Conservation (phyloP, 768 basidiomycete genomes). For the Lactarius tabidus region DNA sequence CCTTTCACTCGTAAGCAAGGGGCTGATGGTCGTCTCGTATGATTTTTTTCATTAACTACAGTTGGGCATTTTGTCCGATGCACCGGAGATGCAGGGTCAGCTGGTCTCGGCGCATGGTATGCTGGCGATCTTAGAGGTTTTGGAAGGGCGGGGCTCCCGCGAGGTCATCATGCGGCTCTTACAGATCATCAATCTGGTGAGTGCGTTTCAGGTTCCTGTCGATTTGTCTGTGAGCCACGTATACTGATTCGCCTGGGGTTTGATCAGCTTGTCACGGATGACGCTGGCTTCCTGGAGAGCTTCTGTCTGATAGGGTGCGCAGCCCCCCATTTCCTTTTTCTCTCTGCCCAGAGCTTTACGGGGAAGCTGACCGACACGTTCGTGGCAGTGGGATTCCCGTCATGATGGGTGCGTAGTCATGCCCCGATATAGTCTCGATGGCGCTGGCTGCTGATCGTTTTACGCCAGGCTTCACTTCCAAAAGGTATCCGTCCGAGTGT, state of each 20-base stretch:
- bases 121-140: slow-evolving; percentile 89
- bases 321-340: neutral
- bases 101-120: slow-evolving; percentile 92
- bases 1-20: neutral
- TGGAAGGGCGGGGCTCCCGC: slow-evolving; percentile 81
- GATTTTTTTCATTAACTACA: slow-evolving; percentile 31
- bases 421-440: slow-evolving; percentile 10
- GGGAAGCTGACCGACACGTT: slow-evolving; percentile 3
- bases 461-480: slow-evolving; percentile 81
- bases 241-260: neutral
- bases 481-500: slow-evolving; percentile 90
- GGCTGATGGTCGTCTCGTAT: slow-evolving; percentile 1
- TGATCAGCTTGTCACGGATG: slow-evolving; percentile 47
- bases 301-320: slow-evolving; percentile 86
- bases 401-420: slow-evolving; percentile 66
- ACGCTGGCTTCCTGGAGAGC: slow-evolving; percentile 86
- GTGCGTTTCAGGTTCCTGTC: slow-evolving; percentile 25
- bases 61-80: slow-evolving; percentile 72
- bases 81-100: slow-evolving; percentile 82
- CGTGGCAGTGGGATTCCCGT: slow-evolving; percentile 80
- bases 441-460: slow-evolving; percentile 2
- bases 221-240: neutral
- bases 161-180: slow-evolving; percentile 84
- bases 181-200: slow-evolving; percentile 84
- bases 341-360: neutral